A percentile compares a stretch with the other conserved stretches of the same genome.
These are phyloP conservation scores for Porphyra umbilicalis DNA, from an alignment of 31 red algal species.

Conservation along the genomic window DNA sequence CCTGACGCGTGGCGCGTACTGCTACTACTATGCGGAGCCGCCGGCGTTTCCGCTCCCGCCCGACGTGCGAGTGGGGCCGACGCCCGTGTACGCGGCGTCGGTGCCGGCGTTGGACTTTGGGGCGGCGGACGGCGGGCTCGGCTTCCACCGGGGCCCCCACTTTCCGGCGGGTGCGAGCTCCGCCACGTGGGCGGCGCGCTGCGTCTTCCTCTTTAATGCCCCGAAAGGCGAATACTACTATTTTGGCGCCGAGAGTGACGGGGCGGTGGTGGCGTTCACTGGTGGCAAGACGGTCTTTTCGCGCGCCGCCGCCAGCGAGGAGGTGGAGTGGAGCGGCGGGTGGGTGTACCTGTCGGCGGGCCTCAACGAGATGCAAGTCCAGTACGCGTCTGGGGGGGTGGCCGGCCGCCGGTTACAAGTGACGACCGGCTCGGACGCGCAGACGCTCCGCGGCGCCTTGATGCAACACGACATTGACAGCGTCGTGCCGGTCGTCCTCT, in stretches of 20 bases:
- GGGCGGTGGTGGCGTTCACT: not conserved
- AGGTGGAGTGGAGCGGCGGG: not conserved
- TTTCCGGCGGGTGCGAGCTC: not conserved
- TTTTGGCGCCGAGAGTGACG: not conserved
- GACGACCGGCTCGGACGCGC: not conserved
- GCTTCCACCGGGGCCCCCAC: not conserved
- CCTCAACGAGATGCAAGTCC: not conserved
- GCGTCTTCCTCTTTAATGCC: not conserved
- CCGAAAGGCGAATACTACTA: not conserved
- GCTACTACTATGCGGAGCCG: not conserved
- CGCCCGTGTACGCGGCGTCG: not conserved
- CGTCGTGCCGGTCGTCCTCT: not conserved
- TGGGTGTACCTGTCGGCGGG: not conserved
- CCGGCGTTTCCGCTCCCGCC: not conserved
- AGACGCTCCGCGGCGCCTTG: not conserved
- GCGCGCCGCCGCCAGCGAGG: not conserved
- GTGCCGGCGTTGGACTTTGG: not conserved
- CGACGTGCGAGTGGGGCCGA: not conserved
- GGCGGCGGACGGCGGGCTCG: not conserved
- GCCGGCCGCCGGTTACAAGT: not conserved
- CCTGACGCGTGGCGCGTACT: not conserved
- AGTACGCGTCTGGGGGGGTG: not conserved
- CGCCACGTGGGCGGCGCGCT: not conserved
- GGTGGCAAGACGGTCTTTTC: not conserved
- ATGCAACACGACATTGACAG: not conserved